Base-by-base conservation (phyloP, 2,329 filamentous ascomycete genomes). In the Colletotrichum sansevieriae region DNA sequence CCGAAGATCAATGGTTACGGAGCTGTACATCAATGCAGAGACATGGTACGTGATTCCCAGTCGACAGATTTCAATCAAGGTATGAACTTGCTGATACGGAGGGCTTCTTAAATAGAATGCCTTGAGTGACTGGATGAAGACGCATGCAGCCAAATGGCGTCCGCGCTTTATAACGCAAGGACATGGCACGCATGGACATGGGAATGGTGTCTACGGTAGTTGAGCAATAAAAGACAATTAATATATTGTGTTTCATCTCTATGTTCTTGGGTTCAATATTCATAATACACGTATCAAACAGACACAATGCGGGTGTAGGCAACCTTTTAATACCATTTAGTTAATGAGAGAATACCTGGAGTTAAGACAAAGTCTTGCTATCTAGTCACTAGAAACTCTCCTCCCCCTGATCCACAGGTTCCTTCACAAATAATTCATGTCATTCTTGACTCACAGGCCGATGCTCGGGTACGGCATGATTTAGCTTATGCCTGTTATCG, bases 401-500 rank as follows among this genome's bases (percentile, higher is more conserved):
- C n/a, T n/a, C n/a, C n/a, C n/a, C n/a, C n/a, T n/a, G n/a, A n/a
- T n/a, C n/a, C n/a, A n/a, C n/a, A n/a, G n/a, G n/a, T n/a, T n/a
- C 3, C 2, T 1, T 52, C 0, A 15, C 0, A 35, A 18, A 3
- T 41, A 12, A 11, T 20, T 0, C 35, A 15, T 37, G 3, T 56
- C 52, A 56, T 25, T 11, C 8, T 41, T 56, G 33, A 12, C 49
- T 54, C 49, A 54, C 29, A n/a, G 49, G 49, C 3, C 49, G 49
- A 54, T 54, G 49, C 3, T 54, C 49, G 29, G 49, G 49, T 4
- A 56, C 52, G 1, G 35, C 35, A 29, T 56, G 52, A 13, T 56
- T 56, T 3, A 37, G 52, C 52, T 56, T 56, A 20, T 56, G 52
- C 15, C 52, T 56, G 35, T 56, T 41, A 56, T 56, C 33, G 8